These are phyloP conservation scores for Actinomortierella ambigua DNA, from an alignment of 371 early-diverging fungal genomes.

Conservation along the genomic window DNA sequence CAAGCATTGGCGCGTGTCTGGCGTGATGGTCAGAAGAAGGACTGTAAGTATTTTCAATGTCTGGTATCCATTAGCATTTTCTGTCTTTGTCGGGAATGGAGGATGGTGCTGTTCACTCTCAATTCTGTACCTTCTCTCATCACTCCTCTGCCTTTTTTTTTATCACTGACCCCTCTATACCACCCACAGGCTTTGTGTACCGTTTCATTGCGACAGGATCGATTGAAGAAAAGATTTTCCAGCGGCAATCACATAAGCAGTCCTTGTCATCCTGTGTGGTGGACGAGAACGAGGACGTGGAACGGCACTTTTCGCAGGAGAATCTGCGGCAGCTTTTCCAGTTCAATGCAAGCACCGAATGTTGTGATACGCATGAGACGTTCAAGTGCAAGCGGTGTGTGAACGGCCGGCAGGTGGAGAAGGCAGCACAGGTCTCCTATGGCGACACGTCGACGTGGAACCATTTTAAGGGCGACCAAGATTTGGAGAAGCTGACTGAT, in stretches of 20 bases:
- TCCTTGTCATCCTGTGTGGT: conserved; percentile 93
- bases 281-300: conserved; percentile 89
- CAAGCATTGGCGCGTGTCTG: conserved; percentile 95
- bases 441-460: conserved; percentile 90
- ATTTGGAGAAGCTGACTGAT: conserved; percentile 76
- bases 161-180: conserved; percentile 8
- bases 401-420: conserved; percentile 75
- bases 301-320: conserved; percentile 92
- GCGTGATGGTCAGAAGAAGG: conserved; percentile 97
- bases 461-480: conserved; percentile 73
- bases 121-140: not conserved
- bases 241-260: conserved; percentile 89
- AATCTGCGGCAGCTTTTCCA: conserved; percentile 89
- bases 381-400: conserved; percentile 93
- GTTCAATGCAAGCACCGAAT: conserved; percentile 74
- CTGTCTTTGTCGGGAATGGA: too few species aligned
- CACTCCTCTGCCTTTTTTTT: not conserved
- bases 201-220: conserved; percentile 95
- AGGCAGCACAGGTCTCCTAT: conserved; percentile 68
- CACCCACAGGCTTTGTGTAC: conserved; percentile 95
- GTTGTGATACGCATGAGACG: conserved; percentile 93
- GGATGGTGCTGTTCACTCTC: not conserved
- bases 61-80: not conserved
- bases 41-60: conserved; percentile 56
- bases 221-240: conserved; percentile 98